Evolutionary conservation across 2,329 filamentous ascomycete genomes (phyloP), one percentile per base, ranked within the genome.

Genomic region (Aspergillus uvarum): DNA sequence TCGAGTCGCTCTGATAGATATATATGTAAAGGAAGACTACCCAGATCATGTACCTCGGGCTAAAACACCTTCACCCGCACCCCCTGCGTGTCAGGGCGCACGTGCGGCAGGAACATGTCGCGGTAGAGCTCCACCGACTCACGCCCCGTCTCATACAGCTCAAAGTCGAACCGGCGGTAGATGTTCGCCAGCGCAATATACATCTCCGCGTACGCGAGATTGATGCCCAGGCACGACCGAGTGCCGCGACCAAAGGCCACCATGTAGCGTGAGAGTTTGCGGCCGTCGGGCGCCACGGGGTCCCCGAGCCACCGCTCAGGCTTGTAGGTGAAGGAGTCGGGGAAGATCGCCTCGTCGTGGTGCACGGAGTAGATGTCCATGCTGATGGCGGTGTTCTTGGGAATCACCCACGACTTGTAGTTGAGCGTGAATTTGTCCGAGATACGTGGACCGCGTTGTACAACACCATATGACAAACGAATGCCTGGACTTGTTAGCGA

Each of bases 231-330:
- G 29, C 62, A 64, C 4, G 52, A 58, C 14, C 62, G 59, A 14
- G 59, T 59, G 1, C 62, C 62, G 2, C 44, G 54, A 4, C 62
- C 59, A 21, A 64, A 64, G 12, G 56, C 54, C 5, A 59, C 57
- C 31, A 64, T 51, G 14, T 64, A 64, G 14, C 54, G 56, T 3
- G 57, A 47, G 10, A 63, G 22, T 29, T 58, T 62, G 12, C 29
- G 52, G 24, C 60, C 60, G 22, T 62, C 60, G 1, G 60, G 58
- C 14, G 56, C 57, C 2, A 54, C 14, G 1, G 56, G 54, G 19
- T 58, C 60, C 4, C 50, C 50, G 22, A 64, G 54, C 62, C 62
- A 64, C 19, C 62, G 59, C 47, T 64, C 62, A 7, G 62, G 62
- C n/a, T 44, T 54, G 22, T 55, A 64, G 1, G 59, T 59, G 35